Base-by-base conservation (phyloP, 495 filamentous ascomycete species). In the Diplogelasinospora grovesii region DNA sequence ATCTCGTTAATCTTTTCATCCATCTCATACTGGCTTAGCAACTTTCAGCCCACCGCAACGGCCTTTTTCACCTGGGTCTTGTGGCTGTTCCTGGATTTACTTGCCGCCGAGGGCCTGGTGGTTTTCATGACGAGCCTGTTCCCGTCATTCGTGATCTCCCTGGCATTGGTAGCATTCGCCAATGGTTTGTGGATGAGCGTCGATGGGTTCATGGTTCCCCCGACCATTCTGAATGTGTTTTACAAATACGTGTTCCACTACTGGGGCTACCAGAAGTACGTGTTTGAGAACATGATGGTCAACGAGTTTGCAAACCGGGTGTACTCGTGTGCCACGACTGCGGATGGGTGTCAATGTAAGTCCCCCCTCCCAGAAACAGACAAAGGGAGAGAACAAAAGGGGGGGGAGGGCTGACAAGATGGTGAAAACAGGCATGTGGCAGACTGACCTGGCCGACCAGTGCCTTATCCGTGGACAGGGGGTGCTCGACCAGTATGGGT, bases 261-360 rank as follows among this genome's bases (percentile, higher is more conserved):
- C 53, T 89, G 88, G 54, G 83, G 90, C 50, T 89, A 88, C 52
- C 83, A 87, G 63, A 69, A 75, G 14, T 90, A 86, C 49, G 85
- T 89, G 22, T 90, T 92, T 68, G 81, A 87, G 46, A 86, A 85
- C 13, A 89, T 92, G 86, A 86, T 92, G 84, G 75, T 89, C 15
- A 90, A 89, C 54, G 84, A 92, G 60, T 89, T 92, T 53, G 61
- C 57, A 0, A 25, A 76, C 10, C 60, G 84, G 1, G 70, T 48
- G 8, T 92, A 83, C 53, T 54, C 54, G 14, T 90, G 85, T 46
- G 69, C 63, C 1, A 31, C 2, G 11, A 33, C 41, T 10, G 45
- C 33, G 2, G 20, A 26, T 6, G 42, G 37, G 0, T 87, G 80
- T 49, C 59, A 74, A 13, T 90, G 86, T 52, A 18, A 44, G 45